Conservation (phyloP, 2,329 filamentous ascomycete species). For the Ophiostoma ips region DNA sequence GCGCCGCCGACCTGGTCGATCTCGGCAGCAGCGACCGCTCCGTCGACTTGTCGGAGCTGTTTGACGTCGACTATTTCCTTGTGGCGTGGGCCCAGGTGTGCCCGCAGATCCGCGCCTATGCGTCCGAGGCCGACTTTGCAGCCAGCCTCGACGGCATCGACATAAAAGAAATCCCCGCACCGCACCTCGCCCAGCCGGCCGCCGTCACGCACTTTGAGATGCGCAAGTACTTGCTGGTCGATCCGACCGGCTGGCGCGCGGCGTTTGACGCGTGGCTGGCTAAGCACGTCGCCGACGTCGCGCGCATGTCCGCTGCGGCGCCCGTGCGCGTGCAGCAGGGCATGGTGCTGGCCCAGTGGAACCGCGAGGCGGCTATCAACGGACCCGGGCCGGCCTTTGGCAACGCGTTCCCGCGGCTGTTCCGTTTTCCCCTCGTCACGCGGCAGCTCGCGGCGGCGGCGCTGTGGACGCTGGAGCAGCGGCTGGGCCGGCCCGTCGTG, state of each 20-base stretch:
- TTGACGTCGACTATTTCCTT: slow-evolving; percentile 12
- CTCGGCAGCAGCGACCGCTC: slow-evolving; percentile 8
- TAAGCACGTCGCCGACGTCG: background rate
- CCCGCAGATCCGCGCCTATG: slow-evolving; percentile 12
- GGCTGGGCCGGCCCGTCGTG: background rate
- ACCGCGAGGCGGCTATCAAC: background rate
- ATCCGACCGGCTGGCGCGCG: slow-evolving; percentile 14
- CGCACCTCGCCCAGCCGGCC: background rate
- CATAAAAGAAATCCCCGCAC: background rate
- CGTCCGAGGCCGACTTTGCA: slow-evolving; percentile 1
- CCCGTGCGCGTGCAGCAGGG: slow-evolving; percentile 9
- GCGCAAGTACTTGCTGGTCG: slow-evolving; percentile 12
- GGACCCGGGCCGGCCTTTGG: slow-evolving; percentile 10
- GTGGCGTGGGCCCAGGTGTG: slow-evolving; percentile 8
- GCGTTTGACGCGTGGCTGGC: slow-evolving; percentile 14
- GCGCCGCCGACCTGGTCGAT: slow-evolving; percentile 11
- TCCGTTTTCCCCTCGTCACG: slow-evolving; percentile 5
- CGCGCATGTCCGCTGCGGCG: slow-evolving; percentile 4
- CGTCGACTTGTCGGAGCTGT: slow-evolving; percentile 8
- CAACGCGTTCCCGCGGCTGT: slow-evolving; percentile 13
- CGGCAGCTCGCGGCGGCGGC: background rate
- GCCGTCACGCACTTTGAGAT: background rate
- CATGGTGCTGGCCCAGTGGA: slow-evolving; percentile 7
- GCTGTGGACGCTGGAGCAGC: background rate
- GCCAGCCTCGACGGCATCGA: background rate